Evolutionary conservation across 768 basidiomycete genomes (phyloP).

Genomic region (Cystoderma amianthinum): DNA sequence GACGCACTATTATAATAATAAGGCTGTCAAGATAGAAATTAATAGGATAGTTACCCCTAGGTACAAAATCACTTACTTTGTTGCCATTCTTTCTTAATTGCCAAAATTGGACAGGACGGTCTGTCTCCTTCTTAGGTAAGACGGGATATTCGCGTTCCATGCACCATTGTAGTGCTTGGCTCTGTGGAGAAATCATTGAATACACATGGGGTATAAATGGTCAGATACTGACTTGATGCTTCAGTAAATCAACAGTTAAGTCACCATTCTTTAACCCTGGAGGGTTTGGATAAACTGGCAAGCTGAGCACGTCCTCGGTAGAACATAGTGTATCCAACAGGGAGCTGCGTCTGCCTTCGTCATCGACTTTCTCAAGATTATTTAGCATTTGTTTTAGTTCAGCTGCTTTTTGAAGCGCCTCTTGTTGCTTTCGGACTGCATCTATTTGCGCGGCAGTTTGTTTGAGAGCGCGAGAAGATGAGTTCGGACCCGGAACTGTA

Average conservation of each 20-base stretch:
- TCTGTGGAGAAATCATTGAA: conserved; percentile 29
- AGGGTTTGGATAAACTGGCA: conserved; percentile 67
- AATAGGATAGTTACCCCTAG: too few relatives aligned
- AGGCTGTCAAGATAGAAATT: conserved; percentile 20
- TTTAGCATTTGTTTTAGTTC: conserved; percentile 63
- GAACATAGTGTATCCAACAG: conserved; percentile 66
- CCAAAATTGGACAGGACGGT: conserved; percentile 89
- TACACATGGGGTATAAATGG: neutral
- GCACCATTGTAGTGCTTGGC: conserved; percentile 84
- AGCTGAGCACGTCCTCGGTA: conserved; percentile 60
- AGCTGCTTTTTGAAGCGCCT: conserved; percentile 50
- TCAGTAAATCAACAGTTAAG: conserved; percentile 66
- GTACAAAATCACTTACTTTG: too few relatives aligned
- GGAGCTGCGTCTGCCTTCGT: conserved; percentile 65
- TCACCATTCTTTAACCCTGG: conserved; percentile 64
- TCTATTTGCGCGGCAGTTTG: conserved; percentile 35
- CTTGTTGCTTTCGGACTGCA: conserved; percentile 36
- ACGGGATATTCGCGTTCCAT: conserved; percentile 72
- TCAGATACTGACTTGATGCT: conserved; percentile 59
- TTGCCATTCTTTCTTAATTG: conserved; percentile 48
- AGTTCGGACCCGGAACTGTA: too few relatives aligned
- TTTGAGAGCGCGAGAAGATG: too few relatives aligned
- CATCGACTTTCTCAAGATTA: conserved; percentile 69
- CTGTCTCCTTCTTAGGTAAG: conserved; percentile 58
- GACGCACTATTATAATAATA: conserved; percentile 66